Evolutionary conservation across 331 rosid species (phyloP), one percentile per base, ranked within the genome.

Genomic region (Malus hybrid): DNA sequence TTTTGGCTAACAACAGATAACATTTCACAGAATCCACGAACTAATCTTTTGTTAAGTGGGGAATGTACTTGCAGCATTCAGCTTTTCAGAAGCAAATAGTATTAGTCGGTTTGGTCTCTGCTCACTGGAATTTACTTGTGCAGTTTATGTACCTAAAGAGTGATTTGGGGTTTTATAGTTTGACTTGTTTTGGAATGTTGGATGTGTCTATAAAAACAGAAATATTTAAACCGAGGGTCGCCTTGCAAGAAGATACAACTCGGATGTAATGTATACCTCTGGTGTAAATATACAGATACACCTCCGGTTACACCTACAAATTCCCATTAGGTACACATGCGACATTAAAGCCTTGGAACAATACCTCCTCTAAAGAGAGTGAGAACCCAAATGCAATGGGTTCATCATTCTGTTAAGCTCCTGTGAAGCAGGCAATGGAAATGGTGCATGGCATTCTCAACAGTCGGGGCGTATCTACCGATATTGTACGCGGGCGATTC

Each of bases 361-460:
- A 36, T 8, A 36, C 44, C 4, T 36, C 44, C 44, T 36, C 11
- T 36, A 36, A 39, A 39, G 12, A 8, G 42, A 9, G 46, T 39
- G 46, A 39, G 12, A 39, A 39, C 44, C 44, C 44, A 39, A 39
- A 39, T 2, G 44, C 44, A 9, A 39, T 5, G 3, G 6, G 52
- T 31, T 10, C 14, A 27, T 80, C 31, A 71, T 57, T 76, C 28
- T 3, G 69, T 52, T 4, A 93, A 78, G 77, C 82, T 77, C 70
- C 74, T 70, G 70, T 85, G 80, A 57, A 93, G 95, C 66, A 88
- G 87, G 73, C 88, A 65, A 72, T 90, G 98, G 72, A 91, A 93
- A 85, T 93, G 98, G 88, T 93, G 88, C 98, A 91, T 86, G 74
- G 98, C 97, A 55, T 80, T 88, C 87, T 93, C 98, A 54, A 93